Conservation (phyloP, 345 rosid genomes). For the Excoecaria cochinchinensis region DNA sequence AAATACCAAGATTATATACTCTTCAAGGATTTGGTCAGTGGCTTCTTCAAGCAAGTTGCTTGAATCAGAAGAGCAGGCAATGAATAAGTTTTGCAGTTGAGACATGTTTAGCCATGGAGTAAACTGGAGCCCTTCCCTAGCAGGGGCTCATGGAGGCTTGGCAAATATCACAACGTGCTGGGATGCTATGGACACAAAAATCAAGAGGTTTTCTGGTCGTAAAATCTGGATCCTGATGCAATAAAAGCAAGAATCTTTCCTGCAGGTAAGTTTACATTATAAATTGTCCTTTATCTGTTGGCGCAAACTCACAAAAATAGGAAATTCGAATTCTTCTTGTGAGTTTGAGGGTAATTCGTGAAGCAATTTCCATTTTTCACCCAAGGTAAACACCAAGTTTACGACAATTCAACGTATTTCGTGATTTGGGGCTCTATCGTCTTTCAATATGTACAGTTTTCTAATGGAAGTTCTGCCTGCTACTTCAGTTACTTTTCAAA, state of each 20-base stretch:
- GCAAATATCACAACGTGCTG: not conserved
- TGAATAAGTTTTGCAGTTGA: not conserved
- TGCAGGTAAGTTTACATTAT: too few relatives aligned
- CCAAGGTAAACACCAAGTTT: too few relatives aligned
- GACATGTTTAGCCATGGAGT: not conserved
- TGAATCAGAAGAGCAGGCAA: not conserved
- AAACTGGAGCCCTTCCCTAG: not conserved
- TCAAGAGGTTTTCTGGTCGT: not conserved
- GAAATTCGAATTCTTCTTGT: too few relatives aligned
- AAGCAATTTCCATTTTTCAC: too few relatives aligned
- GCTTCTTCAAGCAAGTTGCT: slow-evolving; percentile 3
- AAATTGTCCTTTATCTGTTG: too few relatives aligned
- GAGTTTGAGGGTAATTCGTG: too few relatives aligned
- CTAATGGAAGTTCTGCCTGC: too few relatives aligned
- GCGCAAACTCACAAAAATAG: too few relatives aligned
- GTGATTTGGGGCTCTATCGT: too few relatives aligned
- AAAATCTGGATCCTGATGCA: not conserved
- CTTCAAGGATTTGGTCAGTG: not conserved
- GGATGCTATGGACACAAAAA: not conserved
- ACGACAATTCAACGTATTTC: too few relatives aligned
- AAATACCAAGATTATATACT: not conserved
- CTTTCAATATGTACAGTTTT: too few relatives aligned
- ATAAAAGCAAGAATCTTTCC: not conserved
- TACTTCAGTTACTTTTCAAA: too few relatives aligned
- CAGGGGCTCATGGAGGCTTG: not conserved